A percentile compares a stretch with the other conserved stretches of the same genome.
These are phyloP conservation scores for Cercospora sp. DNA, from an alignment of 2,329 filamentous ascomycete genomes.

Conservation along the genomic window DNA sequence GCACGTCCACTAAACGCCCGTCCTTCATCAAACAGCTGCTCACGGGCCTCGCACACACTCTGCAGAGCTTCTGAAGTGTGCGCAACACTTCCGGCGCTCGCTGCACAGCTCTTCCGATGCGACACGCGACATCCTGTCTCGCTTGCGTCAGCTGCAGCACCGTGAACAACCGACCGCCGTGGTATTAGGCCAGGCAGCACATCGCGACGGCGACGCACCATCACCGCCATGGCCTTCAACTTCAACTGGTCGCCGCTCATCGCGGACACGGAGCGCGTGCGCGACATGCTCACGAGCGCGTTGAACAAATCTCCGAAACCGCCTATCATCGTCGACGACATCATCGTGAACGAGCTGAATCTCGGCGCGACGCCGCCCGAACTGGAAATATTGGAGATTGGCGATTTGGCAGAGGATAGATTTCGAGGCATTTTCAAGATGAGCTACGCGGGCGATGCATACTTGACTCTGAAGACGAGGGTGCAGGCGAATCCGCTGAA, in stretches of 20 bases:
- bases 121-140: conserved; percentile 10
- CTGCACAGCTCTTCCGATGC: conserved; percentile 6
- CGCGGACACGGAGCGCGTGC: conserved; percentile 87
- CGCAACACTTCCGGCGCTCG: conserved; percentile 7
- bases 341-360: conserved; percentile 96
- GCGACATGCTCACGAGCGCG: conserved; percentile 90
- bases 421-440: conserved; percentile 99
- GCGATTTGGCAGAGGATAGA: conserved; percentile 92
- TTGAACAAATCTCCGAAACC: conserved; percentile 98
- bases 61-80: conserved; percentile 7
- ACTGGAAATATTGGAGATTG: conserved; percentile 95
- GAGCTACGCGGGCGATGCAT: conserved; percentile 95
- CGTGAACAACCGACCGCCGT: neutral
- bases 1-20: neutral
- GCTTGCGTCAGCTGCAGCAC: conserved; percentile 10
- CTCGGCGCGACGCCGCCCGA: conserved; percentile 92
- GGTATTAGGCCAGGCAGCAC: neutral
- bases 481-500: conserved; percentile 98
- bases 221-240: conserved; percentile 86
- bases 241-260: conserved; percentile 99
- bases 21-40: neutral
- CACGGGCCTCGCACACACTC: neutral
- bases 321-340: conserved; percentile 98
- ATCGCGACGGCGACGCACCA: neutral
- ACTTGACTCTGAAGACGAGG: conserved; percentile 88